Evolutionary conservation across 2,329 filamentous ascomycete species (phyloP).

Genomic region (Colletotrichum sidae): DNA sequence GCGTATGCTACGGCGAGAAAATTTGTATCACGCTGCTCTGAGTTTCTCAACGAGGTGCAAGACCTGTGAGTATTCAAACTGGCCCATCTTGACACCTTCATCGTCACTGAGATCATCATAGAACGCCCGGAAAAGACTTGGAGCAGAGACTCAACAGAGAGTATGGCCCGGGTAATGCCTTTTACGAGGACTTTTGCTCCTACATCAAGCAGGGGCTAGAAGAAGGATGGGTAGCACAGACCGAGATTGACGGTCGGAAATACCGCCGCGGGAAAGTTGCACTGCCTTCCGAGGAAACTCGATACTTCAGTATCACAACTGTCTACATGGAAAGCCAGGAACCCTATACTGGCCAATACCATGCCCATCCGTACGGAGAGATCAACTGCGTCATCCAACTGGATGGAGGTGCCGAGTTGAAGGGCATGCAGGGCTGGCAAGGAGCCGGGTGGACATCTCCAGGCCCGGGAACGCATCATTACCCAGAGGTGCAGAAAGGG

Average conservation of each 20-base stretch:
- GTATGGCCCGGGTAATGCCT: slow-evolving; percentile 55
- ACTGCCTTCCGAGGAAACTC: slow-evolving; percentile 57
- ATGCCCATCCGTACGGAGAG: slow-evolving; percentile 65
- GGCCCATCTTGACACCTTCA: neutral
- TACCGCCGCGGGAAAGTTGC: slow-evolving; percentile 61
- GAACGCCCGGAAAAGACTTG: slow-evolving; percentile 59
- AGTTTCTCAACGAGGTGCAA: slow-evolving; percentile 46
- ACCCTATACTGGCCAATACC: slow-evolving; percentile 61
- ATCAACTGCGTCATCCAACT: slow-evolving; percentile 67
- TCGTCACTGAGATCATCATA: slow-evolving; percentile 29
- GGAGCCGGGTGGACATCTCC: slow-evolving; percentile 67
- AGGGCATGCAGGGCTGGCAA: slow-evolving; percentile 67
- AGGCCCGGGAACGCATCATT: slow-evolving; percentile 67
- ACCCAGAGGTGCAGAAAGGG: slow-evolving; percentile 63
- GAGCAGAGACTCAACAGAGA: slow-evolving; percentile 55
- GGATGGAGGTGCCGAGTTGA: slow-evolving; percentile 60
- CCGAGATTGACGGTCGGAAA: slow-evolving; percentile 55
- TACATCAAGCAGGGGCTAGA: slow-evolving; percentile 52
- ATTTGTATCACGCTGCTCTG: slow-evolving; percentile 43
- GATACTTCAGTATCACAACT: slow-evolving; percentile 66
- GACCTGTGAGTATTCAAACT: slow-evolving; percentile 43
- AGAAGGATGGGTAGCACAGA: slow-evolving; percentile 59
- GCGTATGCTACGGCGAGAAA: slow-evolving; percentile 45
- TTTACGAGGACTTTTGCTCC: slow-evolving; percentile 55
- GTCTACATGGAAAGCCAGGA: slow-evolving; percentile 66